These are phyloP conservation scores for Candida easanensis DNA, from an alignment of 805 yeast species.

Conservation along the genomic window DNA sequence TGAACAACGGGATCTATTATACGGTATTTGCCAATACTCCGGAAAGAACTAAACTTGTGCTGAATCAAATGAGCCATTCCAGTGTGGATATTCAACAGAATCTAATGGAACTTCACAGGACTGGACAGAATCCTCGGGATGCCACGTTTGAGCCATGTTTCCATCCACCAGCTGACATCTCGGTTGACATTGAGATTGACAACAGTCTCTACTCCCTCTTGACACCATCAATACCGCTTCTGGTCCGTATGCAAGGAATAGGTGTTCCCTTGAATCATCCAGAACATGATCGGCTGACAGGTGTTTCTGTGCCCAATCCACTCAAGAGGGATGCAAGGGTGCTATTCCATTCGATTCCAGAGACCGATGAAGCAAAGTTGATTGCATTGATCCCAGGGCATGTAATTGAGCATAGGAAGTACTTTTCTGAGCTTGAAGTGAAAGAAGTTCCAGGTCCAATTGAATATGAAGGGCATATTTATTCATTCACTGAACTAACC, in stretches of 20 bases:
- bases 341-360: slow-evolving; percentile 6
- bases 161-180: neutral
- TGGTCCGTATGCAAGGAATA: slow-evolving; percentile 16
- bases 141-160: neutral
- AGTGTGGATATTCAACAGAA: neutral
- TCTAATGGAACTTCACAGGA: slow-evolving; percentile 1
- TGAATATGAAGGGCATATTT: slow-evolving; percentile 3
- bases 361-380: slow-evolving; percentile 3
- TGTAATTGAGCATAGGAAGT: slow-evolving; percentile 16
- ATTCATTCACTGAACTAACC: slow-evolving; percentile 11
- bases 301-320: slow-evolving; percentile 7
- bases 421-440: slow-evolving; percentile 1
- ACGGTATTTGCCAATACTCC: slow-evolving; percentile 20
- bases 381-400: slow-evolving; percentile 23
- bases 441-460: slow-evolving; percentile 10
- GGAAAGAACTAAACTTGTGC: slow-evolving; percentile 2
- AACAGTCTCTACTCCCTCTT: slow-evolving; percentile 1
- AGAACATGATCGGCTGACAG: neutral
- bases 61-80: neutral
- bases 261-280: slow-evolving; percentile 22
- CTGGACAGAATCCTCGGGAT: neutral
- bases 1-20: slow-evolving; percentile 21
- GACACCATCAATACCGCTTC: slow-evolving; percentile 18
- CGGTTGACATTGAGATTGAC: slow-evolving; percentile 14
- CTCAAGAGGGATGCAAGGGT: neutral